Evolutionary conservation across 2,329 filamentous ascomycete genomes (phyloP).

Genomic region (Myriosclerotinia curreyana): DNA sequence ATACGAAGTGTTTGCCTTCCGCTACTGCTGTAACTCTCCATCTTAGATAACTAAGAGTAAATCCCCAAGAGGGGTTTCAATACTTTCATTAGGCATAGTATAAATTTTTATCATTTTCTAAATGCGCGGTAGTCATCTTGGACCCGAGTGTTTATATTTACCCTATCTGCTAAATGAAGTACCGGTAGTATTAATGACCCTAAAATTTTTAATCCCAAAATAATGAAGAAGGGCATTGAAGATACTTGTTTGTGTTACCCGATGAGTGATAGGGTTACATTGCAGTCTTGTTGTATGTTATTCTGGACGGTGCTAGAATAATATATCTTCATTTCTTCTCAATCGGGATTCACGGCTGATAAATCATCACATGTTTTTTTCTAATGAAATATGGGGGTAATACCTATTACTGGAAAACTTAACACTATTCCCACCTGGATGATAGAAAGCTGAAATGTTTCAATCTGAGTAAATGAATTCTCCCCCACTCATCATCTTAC

Average conservation of each 20-base stretch:
- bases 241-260: not conserved
- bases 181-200: not conserved
- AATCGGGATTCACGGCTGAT: slow-evolving; percentile 1
- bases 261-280: not conserved
- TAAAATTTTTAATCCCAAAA: not conserved
- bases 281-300: not conserved
- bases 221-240: not conserved
- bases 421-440: not conserved
- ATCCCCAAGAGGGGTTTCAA: not conserved
- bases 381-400: not conserved
- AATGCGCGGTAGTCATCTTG: not conserved
- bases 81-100: not conserved
- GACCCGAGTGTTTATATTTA: not conserved
- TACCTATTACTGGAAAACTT: not conserved
- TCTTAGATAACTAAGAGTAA: not conserved
- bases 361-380: not conserved
- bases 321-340: slow-evolving; percentile 7
- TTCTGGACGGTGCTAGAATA: not conserved
- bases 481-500: not conserved
- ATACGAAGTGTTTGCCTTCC: slow-evolving; percentile 12
- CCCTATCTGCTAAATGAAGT: not conserved
- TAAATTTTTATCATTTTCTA: not conserved
- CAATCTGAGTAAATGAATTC: not conserved
- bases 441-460: not conserved
- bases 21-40: not conserved